Percentiles rank a stretch among this genome's conserved stretches.
phyloP scores from a whole-genome alignment of 2,329 filamentous ascomycete genomes.

The Xylariaceae sp. region DNA sequence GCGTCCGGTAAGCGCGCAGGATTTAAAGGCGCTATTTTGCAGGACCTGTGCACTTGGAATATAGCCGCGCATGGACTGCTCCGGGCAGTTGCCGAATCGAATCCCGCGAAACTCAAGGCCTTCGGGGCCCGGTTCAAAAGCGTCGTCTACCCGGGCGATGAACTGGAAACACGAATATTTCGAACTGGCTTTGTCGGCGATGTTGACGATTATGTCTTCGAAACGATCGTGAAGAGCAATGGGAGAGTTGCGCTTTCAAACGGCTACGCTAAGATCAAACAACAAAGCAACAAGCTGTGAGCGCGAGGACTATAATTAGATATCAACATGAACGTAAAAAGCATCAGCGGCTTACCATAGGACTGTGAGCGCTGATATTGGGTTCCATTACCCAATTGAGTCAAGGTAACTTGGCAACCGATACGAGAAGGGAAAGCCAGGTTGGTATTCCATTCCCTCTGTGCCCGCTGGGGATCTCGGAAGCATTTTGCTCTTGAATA shows the following conservation, averaged over 20 bases:
- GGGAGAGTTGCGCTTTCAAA: slow-evolving; percentile 35
- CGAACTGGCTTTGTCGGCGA: slow-evolving; percentile 31
- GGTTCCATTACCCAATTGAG: slow-evolving; percentile 4
- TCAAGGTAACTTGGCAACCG: background rate
- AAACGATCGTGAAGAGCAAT: slow-evolving; percentile 33
- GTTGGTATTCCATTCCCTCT: slow-evolving; percentile 30
- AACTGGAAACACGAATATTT: slow-evolving; percentile 40
- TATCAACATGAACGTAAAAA: slow-evolving; percentile 10
- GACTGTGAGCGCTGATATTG: slow-evolving; percentile 12
- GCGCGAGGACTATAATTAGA: background rate
- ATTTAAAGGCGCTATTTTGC: slow-evolving; percentile 42
- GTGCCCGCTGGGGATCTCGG: slow-evolving; percentile 16
- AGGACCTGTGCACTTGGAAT: slow-evolving; percentile 45
- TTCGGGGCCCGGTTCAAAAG: slow-evolving; percentile 41
- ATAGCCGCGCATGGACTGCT: slow-evolving; percentile 40
- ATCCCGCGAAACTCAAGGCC: slow-evolving; percentile 37
- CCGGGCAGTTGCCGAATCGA: slow-evolving; percentile 35
- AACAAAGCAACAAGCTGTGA: slow-evolving; percentile 27
- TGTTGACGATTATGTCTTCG: slow-evolving; percentile 35
- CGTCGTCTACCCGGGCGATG: slow-evolving; percentile 43
- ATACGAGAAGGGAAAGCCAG: slow-evolving; percentile 20
- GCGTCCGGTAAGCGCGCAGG: slow-evolving; percentile 28
- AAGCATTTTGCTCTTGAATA: too few relatives aligned
- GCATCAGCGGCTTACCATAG: slow-evolving; percentile 13
- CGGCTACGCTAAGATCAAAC: slow-evolving; percentile 31